Base-by-base conservation (phyloP, 208 protist genomes). In the Balamuthia mandrillaris region DNA sequence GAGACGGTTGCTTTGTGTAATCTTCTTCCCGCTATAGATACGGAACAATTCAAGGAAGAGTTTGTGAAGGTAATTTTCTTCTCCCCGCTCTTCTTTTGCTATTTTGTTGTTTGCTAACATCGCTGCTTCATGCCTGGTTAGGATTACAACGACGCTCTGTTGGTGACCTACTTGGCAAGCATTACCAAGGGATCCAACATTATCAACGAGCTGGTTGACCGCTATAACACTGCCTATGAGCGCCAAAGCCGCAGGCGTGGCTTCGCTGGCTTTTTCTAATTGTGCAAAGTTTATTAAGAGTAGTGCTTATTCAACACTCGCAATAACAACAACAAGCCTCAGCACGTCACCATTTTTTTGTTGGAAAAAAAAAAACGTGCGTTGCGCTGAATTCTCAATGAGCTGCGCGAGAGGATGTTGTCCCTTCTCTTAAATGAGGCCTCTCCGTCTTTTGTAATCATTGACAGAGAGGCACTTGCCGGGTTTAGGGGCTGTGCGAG, bases 121-220 rank as follows among this genome's bases (percentile, higher is more conserved):
- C 24, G 5, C 33, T 16, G 42, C 31, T 45, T 27, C 72, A 14
- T 81, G n/a, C 35, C 78, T 68, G 31, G 27, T n/a, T 47, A 88
- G 86, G 90, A 92, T 56, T 92, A 72, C 61, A 91, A 90, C 66
- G 90, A 92, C 75, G 83, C 79, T 31, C 78, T 92, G 35, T 68
- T 92, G 21, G 83, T 91, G 0, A 90, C 90, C 0, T 92, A 91
- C 83, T 37, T 92, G 3, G 52, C 87, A 1, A 52, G 66, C 21
- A 84, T 92, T 41, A 92, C 90, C 2, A 92, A 91, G 51, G 74
- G 51, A 0, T 74, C 86, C n/a, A n/a, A 86, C 2, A 31, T 58
- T 6, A 65, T 86, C 33, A 90, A 91, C 78, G 90, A 91, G 21
- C 60, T 91, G 0, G 88, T 92, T 5, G 88, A 89, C 44, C 88